phyloP scores from a whole-genome alignment of 805 yeast genomes.

The Clavispora carvajalis region DNA sequence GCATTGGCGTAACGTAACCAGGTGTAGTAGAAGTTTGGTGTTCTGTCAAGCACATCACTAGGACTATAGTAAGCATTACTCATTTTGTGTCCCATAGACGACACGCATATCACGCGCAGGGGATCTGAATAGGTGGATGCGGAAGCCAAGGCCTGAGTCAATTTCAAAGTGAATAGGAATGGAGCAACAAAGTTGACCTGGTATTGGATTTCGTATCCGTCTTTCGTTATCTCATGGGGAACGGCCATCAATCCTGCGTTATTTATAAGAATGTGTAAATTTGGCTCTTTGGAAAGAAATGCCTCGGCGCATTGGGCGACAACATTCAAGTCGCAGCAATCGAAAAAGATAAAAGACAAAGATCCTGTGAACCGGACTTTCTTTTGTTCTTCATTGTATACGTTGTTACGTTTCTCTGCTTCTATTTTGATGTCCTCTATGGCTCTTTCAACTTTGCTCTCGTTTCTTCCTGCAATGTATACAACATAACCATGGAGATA shows the following conservation, averaged over 20 bases:
- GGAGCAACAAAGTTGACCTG: constrained; percentile 36
- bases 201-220: constrained; percentile 36
- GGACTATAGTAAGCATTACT: constrained; percentile 23
- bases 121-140: constrained; percentile 19
- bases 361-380: constrained; percentile 11
- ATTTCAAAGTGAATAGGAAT: constrained; percentile 26
- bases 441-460: constrained; percentile 26
- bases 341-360: constrained; percentile 11
- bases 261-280: constrained; percentile 30
- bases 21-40: constrained; percentile 22
- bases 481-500: constrained; percentile 36
- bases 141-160: constrained; percentile 23
- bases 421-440: constrained; percentile 29
- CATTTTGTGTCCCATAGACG: constrained; percentile 30
- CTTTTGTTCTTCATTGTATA: constrained; percentile 24
- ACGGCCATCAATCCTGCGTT: constrained; percentile 40
- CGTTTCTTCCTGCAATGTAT: constrained; percentile 34
- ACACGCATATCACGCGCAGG: constrained; percentile 23
- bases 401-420: constrained; percentile 23
- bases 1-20: constrained; percentile 34
- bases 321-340: constrained; percentile 13
- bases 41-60: constrained; percentile 15
- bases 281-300: constrained; percentile 20
- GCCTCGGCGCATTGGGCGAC: constrained; percentile 17
- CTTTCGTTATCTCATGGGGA: constrained; percentile 31